Percentiles rank a stretch among this genome's conserved stretches.
These are phyloP conservation scores for Hemileccinum impolitum DNA, from an alignment of 768 basidiomycete genomes.

Conservation along the genomic window DNA sequence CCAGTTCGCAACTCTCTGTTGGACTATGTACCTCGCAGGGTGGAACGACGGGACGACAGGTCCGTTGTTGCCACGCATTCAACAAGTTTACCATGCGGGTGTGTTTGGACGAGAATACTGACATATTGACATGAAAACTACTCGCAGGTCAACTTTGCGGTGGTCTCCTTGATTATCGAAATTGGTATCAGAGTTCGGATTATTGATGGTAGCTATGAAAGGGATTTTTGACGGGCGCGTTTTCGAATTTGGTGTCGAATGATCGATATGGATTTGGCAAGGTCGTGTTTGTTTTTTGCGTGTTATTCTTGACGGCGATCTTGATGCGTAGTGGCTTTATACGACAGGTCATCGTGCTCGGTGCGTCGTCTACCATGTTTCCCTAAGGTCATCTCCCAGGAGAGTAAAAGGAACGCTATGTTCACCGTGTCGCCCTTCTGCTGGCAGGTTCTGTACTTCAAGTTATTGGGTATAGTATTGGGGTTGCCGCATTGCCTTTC, in stretches of 20 bases:
- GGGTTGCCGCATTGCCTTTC: slow-evolving; percentile 43
- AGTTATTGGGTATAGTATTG: slow-evolving; percentile 32
- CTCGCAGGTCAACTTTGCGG: slow-evolving; percentile 34
- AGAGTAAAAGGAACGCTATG: no score
- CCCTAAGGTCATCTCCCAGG: background rate
- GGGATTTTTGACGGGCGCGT: slow-evolving; percentile 34
- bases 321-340: background rate
- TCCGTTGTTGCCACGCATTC: slow-evolving; percentile 38
- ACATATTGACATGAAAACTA: background rate
- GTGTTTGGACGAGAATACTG: slow-evolving; percentile 2
- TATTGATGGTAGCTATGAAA: slow-evolving; percentile 6
- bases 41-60: slow-evolving; percentile 41
- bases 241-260: slow-evolving; percentile 29
- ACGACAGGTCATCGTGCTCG: slow-evolving; percentile 26
- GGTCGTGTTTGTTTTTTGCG: slow-evolving; percentile 8
- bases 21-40: slow-evolving; percentile 33
- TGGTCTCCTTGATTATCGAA: slow-evolving; percentile 34
- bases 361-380: slow-evolving; percentile 8
- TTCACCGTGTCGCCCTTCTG: no score
- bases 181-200: background rate
- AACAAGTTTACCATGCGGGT: slow-evolving; percentile 34
- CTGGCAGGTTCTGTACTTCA: slow-evolving; percentile 28
- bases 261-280: slow-evolving; percentile 34
- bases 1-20: slow-evolving; percentile 36
- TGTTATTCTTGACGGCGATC: background rate